Conservation (phyloP, 345 rosid genomes). For the sweet orange (Citrus sinensis) region DNA sequence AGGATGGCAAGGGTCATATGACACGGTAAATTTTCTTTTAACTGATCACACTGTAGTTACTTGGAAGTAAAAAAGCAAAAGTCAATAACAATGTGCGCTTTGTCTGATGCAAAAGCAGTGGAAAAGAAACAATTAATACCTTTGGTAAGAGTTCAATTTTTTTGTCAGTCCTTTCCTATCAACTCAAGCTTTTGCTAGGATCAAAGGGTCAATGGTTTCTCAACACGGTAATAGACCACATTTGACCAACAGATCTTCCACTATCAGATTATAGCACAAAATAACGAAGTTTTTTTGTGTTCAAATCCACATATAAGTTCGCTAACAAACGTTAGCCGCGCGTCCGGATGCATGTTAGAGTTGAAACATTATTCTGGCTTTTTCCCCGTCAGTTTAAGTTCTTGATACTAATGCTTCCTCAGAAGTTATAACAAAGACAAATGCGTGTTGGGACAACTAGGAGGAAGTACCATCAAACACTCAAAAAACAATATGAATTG, state of each 20-base stretch:
- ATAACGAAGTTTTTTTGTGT: neutral
- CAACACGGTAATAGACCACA: neutral
- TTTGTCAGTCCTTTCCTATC: neutral
- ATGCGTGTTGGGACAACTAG: neutral
- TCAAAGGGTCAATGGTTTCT: neutral
- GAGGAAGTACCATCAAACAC: neutral
- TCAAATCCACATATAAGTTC: neutral
- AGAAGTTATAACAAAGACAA: neutral
- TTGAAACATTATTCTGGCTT: neutral
- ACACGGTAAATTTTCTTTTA: neutral
- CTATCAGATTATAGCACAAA: neutral
- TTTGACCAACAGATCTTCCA: neutral
- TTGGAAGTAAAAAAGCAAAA: neutral
- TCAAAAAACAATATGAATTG: neutral
- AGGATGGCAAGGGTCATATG: neutral
- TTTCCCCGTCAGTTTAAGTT: neutral
- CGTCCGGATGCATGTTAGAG: neutral
- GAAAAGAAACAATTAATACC: neutral
- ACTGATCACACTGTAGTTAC: neutral
- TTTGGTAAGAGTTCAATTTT: neutral
- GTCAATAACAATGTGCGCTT: neutral
- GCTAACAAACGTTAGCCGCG: neutral
- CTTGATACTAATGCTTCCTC: neutral
- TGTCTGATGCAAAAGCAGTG: neutral
- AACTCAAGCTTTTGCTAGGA: neutral